Conservation (phyloP, 1,139 yeast genomes). For the Candida mesenterica region DNA sequence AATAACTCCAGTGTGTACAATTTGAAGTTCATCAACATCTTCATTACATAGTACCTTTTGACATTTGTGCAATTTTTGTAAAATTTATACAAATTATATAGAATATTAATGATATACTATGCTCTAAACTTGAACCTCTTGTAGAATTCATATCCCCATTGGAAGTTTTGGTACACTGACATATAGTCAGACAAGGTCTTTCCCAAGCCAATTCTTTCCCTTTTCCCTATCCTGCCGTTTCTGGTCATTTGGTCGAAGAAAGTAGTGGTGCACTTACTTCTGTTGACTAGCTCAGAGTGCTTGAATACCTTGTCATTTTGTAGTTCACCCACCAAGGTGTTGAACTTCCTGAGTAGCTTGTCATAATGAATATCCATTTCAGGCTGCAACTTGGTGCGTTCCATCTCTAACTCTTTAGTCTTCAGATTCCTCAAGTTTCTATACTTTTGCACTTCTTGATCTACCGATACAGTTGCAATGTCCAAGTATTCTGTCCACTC, state of each 20-base stretch:
- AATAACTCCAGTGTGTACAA: too few species aligned
- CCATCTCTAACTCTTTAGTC: constrained; percentile 10
- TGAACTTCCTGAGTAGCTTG: constrained; percentile 17
- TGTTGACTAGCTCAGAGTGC: constrained; percentile 37
- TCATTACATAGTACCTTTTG: too few species aligned
- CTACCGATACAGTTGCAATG: constrained; percentile 17
- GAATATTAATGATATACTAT: too few species aligned
- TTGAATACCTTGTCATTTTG: constrained; percentile 23
- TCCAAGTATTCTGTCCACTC: constrained; percentile 29
- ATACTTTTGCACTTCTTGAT: constrained; percentile 14
- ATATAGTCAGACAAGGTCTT: constrained; percentile 35
- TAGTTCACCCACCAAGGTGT: constrained; percentile 16
- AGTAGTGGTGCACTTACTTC: constrained; percentile 6
- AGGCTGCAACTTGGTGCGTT: constrained; percentile 22
- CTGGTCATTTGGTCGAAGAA: constrained; percentile 16
- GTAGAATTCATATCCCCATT: constrained; percentile 32
- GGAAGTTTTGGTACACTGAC: constrained; percentile 21
- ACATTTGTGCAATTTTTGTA: too few species aligned
- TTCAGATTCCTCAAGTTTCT: constrained; percentile 15
- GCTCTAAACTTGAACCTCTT: constrained; percentile 20
- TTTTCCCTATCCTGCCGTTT: constrained; percentile 17
- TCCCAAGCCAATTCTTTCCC: constrained; percentile 31
- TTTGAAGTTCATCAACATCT: too few species aligned
- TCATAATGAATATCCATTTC: constrained; percentile 27
- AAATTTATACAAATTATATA: too few species aligned